Evolutionary conservation across 441 rosid species (phyloP), one percentile per base, ranked within the genome.

Genomic region (Bruguiera hainesii): DNA sequence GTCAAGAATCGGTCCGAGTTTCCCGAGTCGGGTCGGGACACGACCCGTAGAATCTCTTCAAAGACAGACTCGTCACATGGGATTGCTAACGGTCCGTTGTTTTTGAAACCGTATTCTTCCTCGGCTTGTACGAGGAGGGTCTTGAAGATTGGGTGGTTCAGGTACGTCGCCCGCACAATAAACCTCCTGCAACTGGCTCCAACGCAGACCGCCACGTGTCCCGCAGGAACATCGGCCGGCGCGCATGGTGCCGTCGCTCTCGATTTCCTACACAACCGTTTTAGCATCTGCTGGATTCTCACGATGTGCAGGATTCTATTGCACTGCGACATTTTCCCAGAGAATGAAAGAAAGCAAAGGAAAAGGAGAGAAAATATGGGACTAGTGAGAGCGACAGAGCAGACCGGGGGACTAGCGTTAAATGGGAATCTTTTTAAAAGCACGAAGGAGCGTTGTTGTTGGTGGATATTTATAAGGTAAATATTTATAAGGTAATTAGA

Each of bases 261-360:
- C 8, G 97, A 95, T 79, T 91, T 88, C 86, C 72, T 87, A 4
- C 97, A 77, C 98, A 96, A 94, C 59, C 92, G 84, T 35, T 82
- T 80, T 23, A 94, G 83, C 92, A 94, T 71, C 74, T 91, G 98
- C 16, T 91, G 84, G 21, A 94, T 93, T 78, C 87, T 72, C 57
- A 91, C 96, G 74, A 94, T 94, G 86, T 87, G 90, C 64, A 89
- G 93, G 87, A 91, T 94, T 81, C 85, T 88, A 79, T 88, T 80
- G 93, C 96, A 88, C 83, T 84, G 89, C 0, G 91, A 70, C 96
- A 88, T 89, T 75, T 80, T 70, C 64, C 49, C 18, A 64, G 49
- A 68, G 63, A 65, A 8, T 4, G 7, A 57, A 25, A 21, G 20
- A 26, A 46, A 63, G 16, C 11, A 13, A 7, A 51, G 53, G 59